Evolutionary conservation across 805 yeast species (phyloP), one percentile per base, ranked within the genome.

Genomic region (Candida pseudofarinosa): DNA sequence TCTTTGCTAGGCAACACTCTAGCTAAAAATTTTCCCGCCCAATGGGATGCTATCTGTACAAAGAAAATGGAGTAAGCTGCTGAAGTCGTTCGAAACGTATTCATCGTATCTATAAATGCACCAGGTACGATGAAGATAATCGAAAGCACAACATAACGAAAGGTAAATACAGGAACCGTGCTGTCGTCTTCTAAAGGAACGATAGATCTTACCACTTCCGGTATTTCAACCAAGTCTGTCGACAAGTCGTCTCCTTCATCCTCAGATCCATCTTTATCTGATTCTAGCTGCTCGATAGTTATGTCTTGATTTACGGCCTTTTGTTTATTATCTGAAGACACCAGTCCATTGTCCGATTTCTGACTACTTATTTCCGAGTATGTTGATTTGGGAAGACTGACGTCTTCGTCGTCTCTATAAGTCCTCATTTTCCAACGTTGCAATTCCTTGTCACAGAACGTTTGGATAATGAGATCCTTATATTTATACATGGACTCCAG

Each of bases 1-100:
- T 39, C 44, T 40, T 53, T 60, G 7, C 51, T 40, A 0, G 81
- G 81, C 3, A 77, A 56, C 0, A 52, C 55, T 17, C 42, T 50
- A 0, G 80, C 77, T 38, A 76, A 49, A 65, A 69, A 71, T 41
- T 67, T 62, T 1, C 80, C 80, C 2, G 65, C 55, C 55, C 76
- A 74, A 48, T 76, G 75, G 3, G 71, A 59, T 4, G 69, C 67
- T 39, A 76, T 71, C 50, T 76, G 81, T 3, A 76, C 81, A 51
- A 76, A 74, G 41, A 76, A 65, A 17, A 76, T 72, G 23, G 77
- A 71, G 47, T 74, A 76, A 0, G 77, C 74, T 2, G 80, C 80
- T 4, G 73, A 62, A 1, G 73, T 69, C 13, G 73, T 69, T 18
- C 74, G 52, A 50, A 59, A 69, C n/a, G 69, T 60, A 45, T 69